Conservation (phyloP, 2,329 filamentous ascomycete species). For the Thielaviopsis musarum region DNA sequence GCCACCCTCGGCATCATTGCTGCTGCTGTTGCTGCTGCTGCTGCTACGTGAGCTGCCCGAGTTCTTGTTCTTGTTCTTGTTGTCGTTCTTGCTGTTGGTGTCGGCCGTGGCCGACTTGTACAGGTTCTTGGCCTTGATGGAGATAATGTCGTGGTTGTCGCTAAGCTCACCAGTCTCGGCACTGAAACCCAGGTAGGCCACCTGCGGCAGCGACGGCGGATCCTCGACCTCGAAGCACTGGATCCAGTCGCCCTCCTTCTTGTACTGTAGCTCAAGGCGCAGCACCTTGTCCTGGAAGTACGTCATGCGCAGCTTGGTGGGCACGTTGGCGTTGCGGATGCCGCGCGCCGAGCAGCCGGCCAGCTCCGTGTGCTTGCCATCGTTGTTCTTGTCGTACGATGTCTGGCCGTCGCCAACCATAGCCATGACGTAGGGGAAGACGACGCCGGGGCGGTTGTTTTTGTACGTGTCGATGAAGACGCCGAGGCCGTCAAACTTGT, state of each 20-base stretch:
- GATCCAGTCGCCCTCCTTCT: slow-evolving; percentile 73
- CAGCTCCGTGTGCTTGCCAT: slow-evolving; percentile 84
- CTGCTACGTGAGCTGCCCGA: slow-evolving; percentile 22
- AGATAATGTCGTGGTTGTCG: slow-evolving; percentile 96
- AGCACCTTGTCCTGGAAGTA: slow-evolving; percentile 95
- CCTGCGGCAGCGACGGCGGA: slow-evolving; percentile 60
- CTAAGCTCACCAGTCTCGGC: slow-evolving; percentile 90
- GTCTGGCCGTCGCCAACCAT: slow-evolving; percentile 91
- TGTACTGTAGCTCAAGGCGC: slow-evolving; percentile 87
- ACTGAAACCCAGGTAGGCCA: slow-evolving; percentile 59
- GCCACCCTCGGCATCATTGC: slow-evolving; percentile 22
- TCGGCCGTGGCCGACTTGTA: slow-evolving; percentile 44
- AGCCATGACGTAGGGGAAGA: slow-evolving; percentile 97
- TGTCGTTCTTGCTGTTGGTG: slow-evolving; percentile 21
- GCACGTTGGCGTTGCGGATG: slow-evolving; percentile 60
- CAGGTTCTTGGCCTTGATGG: slow-evolving; percentile 70
- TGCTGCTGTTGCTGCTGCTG: slow-evolving; percentile 18
- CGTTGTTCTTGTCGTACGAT: slow-evolving; percentile 78
- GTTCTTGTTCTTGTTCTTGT: slow-evolving; percentile 20
- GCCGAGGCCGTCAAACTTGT: slow-evolving; percentile 85
- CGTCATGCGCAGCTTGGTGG: slow-evolving; percentile 75
- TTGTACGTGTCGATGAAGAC: slow-evolving; percentile 99
- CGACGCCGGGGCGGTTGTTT: slow-evolving; percentile 89
- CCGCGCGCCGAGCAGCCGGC: slow-evolving; percentile 91
- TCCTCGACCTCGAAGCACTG: slow-evolving; percentile 66